phyloP scores from a whole-genome alignment of 2,329 filamentous ascomycete genomes.

The Paracoccidioides lutzii region DNA sequence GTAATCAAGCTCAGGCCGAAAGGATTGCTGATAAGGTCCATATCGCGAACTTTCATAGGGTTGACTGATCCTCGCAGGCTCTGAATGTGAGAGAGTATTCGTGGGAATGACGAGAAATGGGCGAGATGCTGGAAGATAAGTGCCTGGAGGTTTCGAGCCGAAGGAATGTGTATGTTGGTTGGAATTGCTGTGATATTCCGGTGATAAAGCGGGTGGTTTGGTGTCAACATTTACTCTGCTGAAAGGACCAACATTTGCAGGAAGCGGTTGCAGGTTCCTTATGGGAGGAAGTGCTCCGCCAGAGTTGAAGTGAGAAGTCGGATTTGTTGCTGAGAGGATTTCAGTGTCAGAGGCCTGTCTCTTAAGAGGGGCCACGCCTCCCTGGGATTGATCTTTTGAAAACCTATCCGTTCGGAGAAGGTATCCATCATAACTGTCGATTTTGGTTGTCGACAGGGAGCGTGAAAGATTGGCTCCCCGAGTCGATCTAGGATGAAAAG shows the following conservation, averaged over 20 bases:
- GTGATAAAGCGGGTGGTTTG: neutral
- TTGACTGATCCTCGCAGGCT: slow-evolving; percentile 18
- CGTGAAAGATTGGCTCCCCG: slow-evolving; percentile 13
- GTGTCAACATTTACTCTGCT: slow-evolving; percentile 12
- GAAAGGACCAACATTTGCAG: slow-evolving; percentile 16
- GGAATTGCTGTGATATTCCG: neutral
- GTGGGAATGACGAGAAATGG: slow-evolving; percentile 15
- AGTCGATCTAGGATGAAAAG: slow-evolving; percentile 19
- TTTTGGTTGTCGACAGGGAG: slow-evolving; percentile 13
- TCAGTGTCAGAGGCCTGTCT: slow-evolving; percentile 4
- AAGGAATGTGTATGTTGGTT: slow-evolving; percentile 5
- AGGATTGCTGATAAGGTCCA: slow-evolving; percentile 14
- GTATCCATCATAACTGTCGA: slow-evolving; percentile 16
- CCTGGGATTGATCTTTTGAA: neutral
- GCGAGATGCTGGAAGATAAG: slow-evolving; percentile 16
- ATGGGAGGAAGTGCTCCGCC: slow-evolving; percentile 27
- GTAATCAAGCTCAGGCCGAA: slow-evolving; percentile 22
- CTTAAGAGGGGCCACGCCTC: neutral
- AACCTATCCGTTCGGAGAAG: slow-evolving; percentile 5
- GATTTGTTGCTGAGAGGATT: neutral
- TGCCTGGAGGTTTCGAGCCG: slow-evolving; percentile 8
- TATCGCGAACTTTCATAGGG: slow-evolving; percentile 18
- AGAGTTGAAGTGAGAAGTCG: slow-evolving; percentile 13
- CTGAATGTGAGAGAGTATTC: slow-evolving; percentile 6
- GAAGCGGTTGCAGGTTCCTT: slow-evolving; percentile 23